Conservation (phyloP, 163 green algal species). For the Coccomyxa subellipsoidea region DNA sequence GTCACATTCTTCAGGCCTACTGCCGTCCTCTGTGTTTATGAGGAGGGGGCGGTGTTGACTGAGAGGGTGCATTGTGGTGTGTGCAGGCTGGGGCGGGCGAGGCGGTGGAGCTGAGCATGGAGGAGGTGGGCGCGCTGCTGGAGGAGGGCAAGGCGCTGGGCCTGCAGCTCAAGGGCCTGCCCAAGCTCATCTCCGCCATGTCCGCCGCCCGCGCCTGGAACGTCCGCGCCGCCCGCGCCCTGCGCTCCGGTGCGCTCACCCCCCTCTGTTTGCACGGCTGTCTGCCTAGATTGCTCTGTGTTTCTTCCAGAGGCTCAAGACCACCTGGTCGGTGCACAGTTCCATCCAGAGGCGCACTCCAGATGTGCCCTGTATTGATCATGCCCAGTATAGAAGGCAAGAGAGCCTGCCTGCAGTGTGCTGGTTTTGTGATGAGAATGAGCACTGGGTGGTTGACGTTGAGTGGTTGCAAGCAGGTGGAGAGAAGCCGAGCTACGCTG, state of each 20-base stretch:
- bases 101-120: background rate
- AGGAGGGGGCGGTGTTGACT: background rate
- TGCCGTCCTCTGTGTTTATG: background rate
- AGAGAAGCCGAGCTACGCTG: background rate
- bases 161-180: constrained; percentile 24
- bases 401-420: too few species aligned
- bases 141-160: constrained; percentile 17
- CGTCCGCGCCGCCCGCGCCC: background rate
- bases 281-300: too few species aligned
- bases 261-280: background rate
- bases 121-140: constrained; percentile 29
- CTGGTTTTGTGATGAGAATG: too few species aligned
- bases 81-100: constrained; percentile 16
- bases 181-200: constrained; percentile 14
- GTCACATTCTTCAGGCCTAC: background rate
- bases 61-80: background rate
- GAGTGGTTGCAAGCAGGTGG: background rate
- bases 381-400: too few species aligned
- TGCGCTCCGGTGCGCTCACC: background rate
- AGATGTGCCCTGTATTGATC: too few species aligned
- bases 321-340: too few species aligned
- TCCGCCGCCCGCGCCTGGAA: constrained; percentile 13
- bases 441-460: too few species aligned
- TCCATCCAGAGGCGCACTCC: too few species aligned
- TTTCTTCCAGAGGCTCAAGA: background rate